Percentiles rank a stretch among this genome's conserved stretches.
phyloP scores from a whole-genome alignment of 257 asterid genomes.

The Fraxinus pennsylvanica region DNA sequence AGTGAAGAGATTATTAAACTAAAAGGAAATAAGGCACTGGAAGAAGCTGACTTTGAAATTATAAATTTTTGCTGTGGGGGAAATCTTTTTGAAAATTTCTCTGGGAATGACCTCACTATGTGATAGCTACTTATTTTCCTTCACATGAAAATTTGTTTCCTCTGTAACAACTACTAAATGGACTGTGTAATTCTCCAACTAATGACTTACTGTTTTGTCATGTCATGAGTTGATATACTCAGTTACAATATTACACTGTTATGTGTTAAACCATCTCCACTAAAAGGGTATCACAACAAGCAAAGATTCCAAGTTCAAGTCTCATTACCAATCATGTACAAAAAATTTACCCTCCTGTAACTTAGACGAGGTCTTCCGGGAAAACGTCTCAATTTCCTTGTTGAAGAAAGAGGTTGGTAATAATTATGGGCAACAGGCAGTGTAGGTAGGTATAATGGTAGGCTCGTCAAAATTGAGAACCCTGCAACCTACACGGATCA shows the following conservation, averaged over 20 bases:
- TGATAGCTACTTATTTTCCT: conserved; percentile 29
- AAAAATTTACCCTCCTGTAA: neutral
- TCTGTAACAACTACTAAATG: conserved; percentile 41
- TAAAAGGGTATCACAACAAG: neutral
- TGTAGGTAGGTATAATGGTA: neutral
- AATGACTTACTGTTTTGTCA: conserved; percentile 24
- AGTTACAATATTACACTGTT: neutral
- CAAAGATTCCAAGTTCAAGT: neutral
- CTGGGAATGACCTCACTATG: conserved; percentile 35
- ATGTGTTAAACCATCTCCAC: neutral
- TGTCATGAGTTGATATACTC: neutral
- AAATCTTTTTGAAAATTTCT: conserved; percentile 57
- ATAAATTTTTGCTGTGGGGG: conserved; percentile 36
- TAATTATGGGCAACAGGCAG: neutral
- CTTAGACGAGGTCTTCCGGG: neutral
- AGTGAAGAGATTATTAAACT: conserved; percentile 28
- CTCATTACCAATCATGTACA: neutral
- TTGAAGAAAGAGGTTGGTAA: neutral
- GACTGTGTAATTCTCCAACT: conserved; percentile 35
- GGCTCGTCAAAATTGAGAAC: neutral
- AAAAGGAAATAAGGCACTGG: conserved; percentile 29
- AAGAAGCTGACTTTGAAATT: conserved; percentile 49
- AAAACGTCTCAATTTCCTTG: neutral
- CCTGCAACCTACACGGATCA: neutral
- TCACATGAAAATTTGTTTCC: conserved; percentile 30